Evolutionary conservation across 257 asterid species (phyloP).

Genomic region (Nicotiana noctiflora): DNA sequence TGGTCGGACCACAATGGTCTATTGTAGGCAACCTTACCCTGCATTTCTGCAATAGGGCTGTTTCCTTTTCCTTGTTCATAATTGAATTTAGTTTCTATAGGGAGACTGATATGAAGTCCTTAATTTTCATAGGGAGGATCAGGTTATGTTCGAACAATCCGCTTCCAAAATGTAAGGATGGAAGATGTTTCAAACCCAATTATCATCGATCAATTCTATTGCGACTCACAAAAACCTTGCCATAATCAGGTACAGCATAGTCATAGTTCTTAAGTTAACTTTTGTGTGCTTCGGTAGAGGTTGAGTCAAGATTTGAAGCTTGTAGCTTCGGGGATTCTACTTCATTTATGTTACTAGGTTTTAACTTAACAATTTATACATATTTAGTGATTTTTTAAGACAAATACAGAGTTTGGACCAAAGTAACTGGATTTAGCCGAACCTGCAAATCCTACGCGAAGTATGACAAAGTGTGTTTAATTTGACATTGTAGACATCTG

Average conservation of each 20-base stretch:
- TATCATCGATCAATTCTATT: constrained; percentile 88
- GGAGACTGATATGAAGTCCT: background rate
- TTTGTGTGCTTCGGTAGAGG: background rate
- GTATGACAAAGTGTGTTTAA: background rate
- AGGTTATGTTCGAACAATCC: constrained; percentile 61
- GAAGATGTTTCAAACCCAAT: constrained; percentile 80
- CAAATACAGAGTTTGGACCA: too few relatives aligned
- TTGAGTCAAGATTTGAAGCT: too few relatives aligned
- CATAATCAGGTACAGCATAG: constrained; percentile 54
- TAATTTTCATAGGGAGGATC: constrained; percentile 59
- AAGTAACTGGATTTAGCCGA: too few relatives aligned
- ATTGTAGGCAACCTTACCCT: too few relatives aligned
- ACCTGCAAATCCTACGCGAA: background rate
- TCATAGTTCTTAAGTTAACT: background rate
- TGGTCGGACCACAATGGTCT: too few relatives aligned
- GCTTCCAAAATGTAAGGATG: constrained; percentile 68
- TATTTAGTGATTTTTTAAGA: too few relatives aligned
- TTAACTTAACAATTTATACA: too few relatives aligned
- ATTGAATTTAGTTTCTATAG: background rate
- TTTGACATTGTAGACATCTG: constrained; percentile 45
- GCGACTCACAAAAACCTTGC: constrained; percentile 74
- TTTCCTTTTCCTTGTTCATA: background rate
- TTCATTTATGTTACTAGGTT: too few relatives aligned
- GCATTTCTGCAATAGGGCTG: too few relatives aligned
- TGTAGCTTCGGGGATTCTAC: too few relatives aligned